These are phyloP conservation scores for Aspergillus latus DNA, from an alignment of 2,329 filamentous ascomycete genomes.

Conservation along the genomic window DNA sequence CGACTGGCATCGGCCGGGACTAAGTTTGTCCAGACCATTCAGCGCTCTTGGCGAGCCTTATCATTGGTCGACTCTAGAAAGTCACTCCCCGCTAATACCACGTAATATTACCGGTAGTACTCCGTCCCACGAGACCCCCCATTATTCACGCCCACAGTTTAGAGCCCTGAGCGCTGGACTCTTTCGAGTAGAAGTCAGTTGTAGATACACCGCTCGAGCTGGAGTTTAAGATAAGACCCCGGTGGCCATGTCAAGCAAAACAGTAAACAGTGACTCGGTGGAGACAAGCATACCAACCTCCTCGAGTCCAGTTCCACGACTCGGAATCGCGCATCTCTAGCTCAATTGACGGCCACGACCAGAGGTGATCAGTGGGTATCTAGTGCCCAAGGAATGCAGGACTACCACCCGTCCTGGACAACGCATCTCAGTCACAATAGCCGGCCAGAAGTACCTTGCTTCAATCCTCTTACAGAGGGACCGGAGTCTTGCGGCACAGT, in stretches of 20 bases:
- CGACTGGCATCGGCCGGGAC: slow-evolving; percentile 4
- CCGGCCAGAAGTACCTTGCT: slow-evolving; percentile 6
- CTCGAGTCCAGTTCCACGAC: slow-evolving; percentile 4
- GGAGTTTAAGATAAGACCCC: no score
- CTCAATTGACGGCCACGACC: background rate
- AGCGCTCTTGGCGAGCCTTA: slow-evolving; percentile 21
- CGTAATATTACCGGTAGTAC: background rate
- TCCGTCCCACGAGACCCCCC: background rate
- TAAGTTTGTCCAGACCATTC: slow-evolving; percentile 23
- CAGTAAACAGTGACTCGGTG: background rate
- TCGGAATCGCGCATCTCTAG: slow-evolving; percentile 1
- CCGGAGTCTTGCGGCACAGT: no score
- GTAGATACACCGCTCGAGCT: no score
- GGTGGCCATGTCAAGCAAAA: no score
- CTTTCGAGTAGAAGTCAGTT: no score
- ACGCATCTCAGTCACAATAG: background rate
- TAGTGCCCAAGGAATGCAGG: background rate
- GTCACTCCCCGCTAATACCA: background rate
- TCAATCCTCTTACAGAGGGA: background rate
- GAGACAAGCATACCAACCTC: slow-evolving; percentile 5
- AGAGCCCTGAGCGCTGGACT: background rate
- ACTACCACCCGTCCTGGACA: background rate
- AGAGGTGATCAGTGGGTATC: slow-evolving; percentile 8
- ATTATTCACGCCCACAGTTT: background rate
- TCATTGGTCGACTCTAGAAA: slow-evolving; percentile 18